Conservation (phyloP, 2,329 filamentous ascomycete species). For the Aspergillus awamori region DNA sequence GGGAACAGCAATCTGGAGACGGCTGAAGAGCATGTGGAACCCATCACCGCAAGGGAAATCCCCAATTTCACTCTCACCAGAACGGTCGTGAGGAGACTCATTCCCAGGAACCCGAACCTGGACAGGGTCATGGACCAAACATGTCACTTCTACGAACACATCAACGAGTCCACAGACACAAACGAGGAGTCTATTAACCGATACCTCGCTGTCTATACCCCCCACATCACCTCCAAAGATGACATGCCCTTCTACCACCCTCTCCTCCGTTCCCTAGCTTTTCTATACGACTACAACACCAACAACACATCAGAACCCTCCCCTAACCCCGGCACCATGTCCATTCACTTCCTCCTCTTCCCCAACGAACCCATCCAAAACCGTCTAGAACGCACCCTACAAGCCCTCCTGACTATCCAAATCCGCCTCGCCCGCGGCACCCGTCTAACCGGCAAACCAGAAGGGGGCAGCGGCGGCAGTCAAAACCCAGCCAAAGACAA, state of each 20-base stretch:
- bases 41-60: slow-evolving; percentile 28
- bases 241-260: slow-evolving; percentile 90
- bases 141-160: slow-evolving; percentile 66
- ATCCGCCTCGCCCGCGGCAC: slow-evolving; percentile 38
- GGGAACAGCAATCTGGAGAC: neutral
- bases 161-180: neutral
- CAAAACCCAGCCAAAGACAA: slow-evolving; percentile 82
- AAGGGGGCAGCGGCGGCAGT: slow-evolving; percentile 56
- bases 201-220: slow-evolving; percentile 72
- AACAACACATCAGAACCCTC: slow-evolving; percentile 32
- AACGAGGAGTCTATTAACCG: slow-evolving; percentile 19
- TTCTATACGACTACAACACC: slow-evolving; percentile 62
- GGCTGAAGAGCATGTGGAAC: slow-evolving; percentile 10
- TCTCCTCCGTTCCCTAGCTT: slow-evolving; percentile 70
- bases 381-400: slow-evolving; percentile 43
- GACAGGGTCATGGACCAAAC: slow-evolving; percentile 80
- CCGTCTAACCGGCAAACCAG: slow-evolving; percentile 20
- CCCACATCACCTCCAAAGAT: slow-evolving; percentile 64
- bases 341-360: slow-evolving; percentile 57
- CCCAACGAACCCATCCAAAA: slow-evolving; percentile 39
- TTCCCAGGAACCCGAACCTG: slow-evolving; percentile 78
- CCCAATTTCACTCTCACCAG: slow-evolving; percentile 53
- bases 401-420: slow-evolving; percentile 41
- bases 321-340: slow-evolving; percentile 43
- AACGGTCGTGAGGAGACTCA: slow-evolving; percentile 72